A percentile compares a stretch with the other conserved stretches of the same genome.
Conservation (phyloP, 306 rosid species). For the Sphenostylis stenocarpa region DNA sequence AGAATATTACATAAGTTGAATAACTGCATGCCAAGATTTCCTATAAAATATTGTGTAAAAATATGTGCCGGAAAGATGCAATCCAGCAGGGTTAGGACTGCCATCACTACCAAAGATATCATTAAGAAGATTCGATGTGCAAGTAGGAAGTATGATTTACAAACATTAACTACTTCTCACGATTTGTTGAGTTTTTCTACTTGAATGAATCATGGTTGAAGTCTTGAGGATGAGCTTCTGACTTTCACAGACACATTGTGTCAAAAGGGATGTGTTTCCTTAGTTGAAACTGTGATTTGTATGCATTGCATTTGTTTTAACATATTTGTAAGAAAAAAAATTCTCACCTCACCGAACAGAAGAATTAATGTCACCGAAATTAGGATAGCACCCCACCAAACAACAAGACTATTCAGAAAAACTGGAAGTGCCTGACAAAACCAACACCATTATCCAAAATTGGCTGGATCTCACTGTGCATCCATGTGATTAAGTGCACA, state of each 20-base stretch:
- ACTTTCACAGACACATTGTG: background rate
- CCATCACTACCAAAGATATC: background rate
- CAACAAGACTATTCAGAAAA: constrained; percentile 71
- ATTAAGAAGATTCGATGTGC: background rate
- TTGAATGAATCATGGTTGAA: background rate
- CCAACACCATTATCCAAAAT: constrained; percentile 27
- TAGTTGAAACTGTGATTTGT: background rate
- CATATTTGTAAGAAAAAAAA: background rate
- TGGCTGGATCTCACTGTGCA: background rate
- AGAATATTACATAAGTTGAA: background rate
- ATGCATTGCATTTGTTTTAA: background rate
- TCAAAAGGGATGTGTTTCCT: background rate
- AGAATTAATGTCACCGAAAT: constrained; percentile 92
- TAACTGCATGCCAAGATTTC: background rate
- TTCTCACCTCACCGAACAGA: constrained; percentile 89
- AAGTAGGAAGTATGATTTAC: background rate
- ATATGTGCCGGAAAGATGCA: background rate
- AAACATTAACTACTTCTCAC: background rate
- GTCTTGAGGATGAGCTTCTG: background rate
- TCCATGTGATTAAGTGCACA: background rate
- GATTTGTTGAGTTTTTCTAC: background rate
- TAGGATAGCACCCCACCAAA: constrained; percentile 74
- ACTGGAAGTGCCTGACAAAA: constrained; percentile 82
- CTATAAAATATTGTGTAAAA: background rate
- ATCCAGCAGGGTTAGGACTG: background rate